Percentiles rank a stretch among this genome's conserved stretches.
These are phyloP conservation scores for Neobulgaria alba DNA, from an alignment of 2,329 filamentous ascomycete genomes.

Conservation along the genomic window DNA sequence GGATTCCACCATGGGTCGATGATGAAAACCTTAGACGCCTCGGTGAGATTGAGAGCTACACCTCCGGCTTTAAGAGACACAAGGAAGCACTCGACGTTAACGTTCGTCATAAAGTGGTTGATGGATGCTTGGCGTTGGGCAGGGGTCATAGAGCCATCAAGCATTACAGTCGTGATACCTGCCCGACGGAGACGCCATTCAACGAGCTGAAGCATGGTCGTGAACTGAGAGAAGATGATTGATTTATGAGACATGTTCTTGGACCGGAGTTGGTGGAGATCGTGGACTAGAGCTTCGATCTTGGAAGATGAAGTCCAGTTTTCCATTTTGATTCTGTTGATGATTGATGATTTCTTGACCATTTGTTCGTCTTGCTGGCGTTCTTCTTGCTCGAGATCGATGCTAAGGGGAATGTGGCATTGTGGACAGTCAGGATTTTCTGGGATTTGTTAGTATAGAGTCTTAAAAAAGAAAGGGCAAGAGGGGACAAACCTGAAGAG, in stretches of 20 bases:
- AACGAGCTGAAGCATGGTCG: conserved; percentile 91
- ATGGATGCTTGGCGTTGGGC: conserved; percentile 89
- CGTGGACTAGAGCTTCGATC: conserved; percentile 92
- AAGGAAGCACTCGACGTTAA: conserved; percentile 89
- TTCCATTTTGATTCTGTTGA: conserved; percentile 98
- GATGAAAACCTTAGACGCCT: conserved; percentile 91
- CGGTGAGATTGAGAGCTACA: conserved; percentile 89
- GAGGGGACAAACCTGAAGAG: conserved; percentile 54
- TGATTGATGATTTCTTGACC: conserved; percentile 93
- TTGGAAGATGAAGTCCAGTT: conserved; percentile 98
- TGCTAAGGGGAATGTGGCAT: conserved; percentile 82
- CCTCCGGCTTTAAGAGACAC: conserved; percentile 95
- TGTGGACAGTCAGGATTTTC: conserved; percentile 68
- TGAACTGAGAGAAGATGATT: conserved; percentile 96
- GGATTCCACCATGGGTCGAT: conserved; percentile 99
- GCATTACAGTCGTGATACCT: conserved; percentile 97
- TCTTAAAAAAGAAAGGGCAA: conserved; percentile 5
- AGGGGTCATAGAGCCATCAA: conserved; percentile 95
- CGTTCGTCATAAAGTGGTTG: conserved; percentile 92
- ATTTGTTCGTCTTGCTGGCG: conserved; percentile 83
- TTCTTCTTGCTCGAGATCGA: conserved; percentile 91
- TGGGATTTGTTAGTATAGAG: conserved; percentile 16
- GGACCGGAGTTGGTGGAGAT: conserved; percentile 83
- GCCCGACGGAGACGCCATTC: conserved; percentile 94
- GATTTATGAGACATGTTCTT: conserved; percentile 93